A percentile compares a stretch with the other conserved stretches of the same genome.
Conservation (phyloP, 2,329 filamentous ascomycete genomes). For the Exophiala bonariae region DNA sequence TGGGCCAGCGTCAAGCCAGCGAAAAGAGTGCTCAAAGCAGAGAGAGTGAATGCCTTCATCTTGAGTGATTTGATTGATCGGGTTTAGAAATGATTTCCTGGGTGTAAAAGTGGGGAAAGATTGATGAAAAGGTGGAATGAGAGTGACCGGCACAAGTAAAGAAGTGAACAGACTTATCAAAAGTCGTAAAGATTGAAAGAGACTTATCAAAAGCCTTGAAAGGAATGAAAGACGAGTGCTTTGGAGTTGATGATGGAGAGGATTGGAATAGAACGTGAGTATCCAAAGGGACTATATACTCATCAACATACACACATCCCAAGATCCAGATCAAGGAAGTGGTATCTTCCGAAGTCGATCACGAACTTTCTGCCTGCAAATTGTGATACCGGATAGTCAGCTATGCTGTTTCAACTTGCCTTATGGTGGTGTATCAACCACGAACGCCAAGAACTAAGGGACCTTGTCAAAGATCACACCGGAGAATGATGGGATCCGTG, state of each 20-base stretch:
- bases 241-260: slow-evolving; percentile 5
- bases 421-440: slow-evolving; percentile 15
- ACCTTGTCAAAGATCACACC: not conserved
- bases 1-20: slow-evolving; percentile 22
- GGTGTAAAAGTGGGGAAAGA: not conserved
- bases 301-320: not conserved
- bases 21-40: slow-evolving; percentile 17
- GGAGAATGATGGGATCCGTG: not conserved
- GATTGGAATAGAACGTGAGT: not conserved
- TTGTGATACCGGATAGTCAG: slow-evolving; percentile 21
- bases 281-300: slow-evolving; percentile 17
- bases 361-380: slow-evolving; percentile 16
- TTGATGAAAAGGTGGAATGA: slow-evolving; percentile 12
- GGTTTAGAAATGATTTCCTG: not conserved
- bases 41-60: slow-evolving; percentile 23
- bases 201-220: slow-evolving; percentile 25
- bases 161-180: slow-evolving; percentile 22
- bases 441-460: slow-evolving; percentile 3
- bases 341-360: slow-evolving; percentile 19
- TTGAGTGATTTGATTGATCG: slow-evolving; percentile 4
- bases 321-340: slow-evolving; percentile 13
- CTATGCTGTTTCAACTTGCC: slow-evolving; percentile 17
- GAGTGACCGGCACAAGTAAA: slow-evolving; percentile 21
- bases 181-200: slow-evolving; percentile 20
- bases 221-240: slow-evolving; percentile 19